Evolutionary conservation across 495 filamentous ascomycete genomes (phyloP), one percentile per base, ranked within the genome.

Genomic region (Xylona heveae): DNA sequence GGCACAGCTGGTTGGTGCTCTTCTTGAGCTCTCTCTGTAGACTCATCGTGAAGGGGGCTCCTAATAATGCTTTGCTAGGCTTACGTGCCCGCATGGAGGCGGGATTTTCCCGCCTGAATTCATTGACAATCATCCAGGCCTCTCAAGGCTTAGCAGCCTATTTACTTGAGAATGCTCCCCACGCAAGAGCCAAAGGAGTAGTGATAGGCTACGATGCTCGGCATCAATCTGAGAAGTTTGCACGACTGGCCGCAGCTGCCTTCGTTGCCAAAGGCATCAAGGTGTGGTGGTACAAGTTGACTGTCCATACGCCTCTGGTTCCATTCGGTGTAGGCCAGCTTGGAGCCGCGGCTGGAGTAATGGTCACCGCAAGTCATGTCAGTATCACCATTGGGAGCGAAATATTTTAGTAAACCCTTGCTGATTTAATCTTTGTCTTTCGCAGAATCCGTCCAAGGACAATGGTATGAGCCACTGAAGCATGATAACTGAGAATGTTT

Each of bases 351-450:
- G 74, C 69, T 19, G 74, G 74, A 25, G 52, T 80, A 15, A 78
- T 80, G 74, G 58, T 78, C 29, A 78, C 74, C 27, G 74, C 74
- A 16, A 71, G 66, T 38, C 70, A 76, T 47, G 57, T 61, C 55
- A 31, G 57, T n/a, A n/a, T n/a, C n/a, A n/a, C n/a, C n/a, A n/a
- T n/a, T n/a, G n/a, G n/a, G n/a, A n/a, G n/a, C n/a, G n/a, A n/a
- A n/a, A n/a, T n/a, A n/a, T 23, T 12, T 19, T 23, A n/a, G 31
- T 19, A 33, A 14, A 10, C 19, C 19, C 6, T 31, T 18, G 20
- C 18, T 10, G 16, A 18, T 22, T 19, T 19, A 19, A 8, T n/a
- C 14, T 12, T 15, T 18, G 19, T 8, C 3, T 19, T 13, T 15
- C 13, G 22, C 17, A 33, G 31, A 80, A 80, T 40, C 74, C 74